phyloP scores from a whole-genome alignment of 2,329 filamentous ascomycete genomes.

The Sclerotinia trifoliorum region DNA sequence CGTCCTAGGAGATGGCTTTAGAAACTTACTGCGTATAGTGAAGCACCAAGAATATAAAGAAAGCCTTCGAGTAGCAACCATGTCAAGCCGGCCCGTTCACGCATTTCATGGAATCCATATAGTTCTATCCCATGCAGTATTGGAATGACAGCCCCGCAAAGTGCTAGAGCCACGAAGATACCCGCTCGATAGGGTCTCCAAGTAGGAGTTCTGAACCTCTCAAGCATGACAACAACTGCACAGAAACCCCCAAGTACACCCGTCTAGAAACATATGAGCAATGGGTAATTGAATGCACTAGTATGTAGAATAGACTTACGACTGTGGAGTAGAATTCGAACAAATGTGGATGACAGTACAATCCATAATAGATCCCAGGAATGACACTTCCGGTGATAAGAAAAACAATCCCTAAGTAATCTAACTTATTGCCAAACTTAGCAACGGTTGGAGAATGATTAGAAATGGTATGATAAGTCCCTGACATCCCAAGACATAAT shows the following conservation, averaged over 20 bases:
- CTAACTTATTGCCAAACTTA: slow-evolving; percentile 85
- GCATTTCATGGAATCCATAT: slow-evolving; percentile 65
- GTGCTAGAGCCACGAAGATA: slow-evolving; percentile 87
- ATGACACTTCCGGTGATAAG: slow-evolving; percentile 91
- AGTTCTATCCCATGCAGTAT: slow-evolving; percentile 71
- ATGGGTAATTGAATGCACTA: not conserved
- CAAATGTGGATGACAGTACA: slow-evolving; percentile 66
- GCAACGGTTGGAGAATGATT: slow-evolving; percentile 81
- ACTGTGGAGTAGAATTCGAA: slow-evolving; percentile 67
- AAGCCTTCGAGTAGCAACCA: slow-evolving; percentile 79
- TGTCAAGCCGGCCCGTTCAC: slow-evolving; percentile 72
- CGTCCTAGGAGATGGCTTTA: not conserved
- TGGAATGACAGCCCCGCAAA: slow-evolving; percentile 74
- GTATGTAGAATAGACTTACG: slow-evolving; percentile 13
- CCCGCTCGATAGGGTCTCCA: slow-evolving; percentile 82
- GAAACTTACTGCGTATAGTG: slow-evolving; percentile 72
- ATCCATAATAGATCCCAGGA: slow-evolving; percentile 83
- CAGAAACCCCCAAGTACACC: slow-evolving; percentile 74
- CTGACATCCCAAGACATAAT: slow-evolving; percentile 74
- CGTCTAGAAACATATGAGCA: slow-evolving; percentile 55
- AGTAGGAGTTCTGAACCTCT: slow-evolving; percentile 76
- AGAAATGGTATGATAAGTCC: slow-evolving; percentile 78
- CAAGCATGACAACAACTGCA: slow-evolving; percentile 71
- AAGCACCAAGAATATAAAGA: slow-evolving; percentile 83
- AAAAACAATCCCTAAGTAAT: slow-evolving; percentile 90